A percentile compares a stretch with the other conserved stretches of the same genome.
Conservation (phyloP, 495 filamentous ascomycete genomes). For the Stereocaulon alpinum region DNA sequence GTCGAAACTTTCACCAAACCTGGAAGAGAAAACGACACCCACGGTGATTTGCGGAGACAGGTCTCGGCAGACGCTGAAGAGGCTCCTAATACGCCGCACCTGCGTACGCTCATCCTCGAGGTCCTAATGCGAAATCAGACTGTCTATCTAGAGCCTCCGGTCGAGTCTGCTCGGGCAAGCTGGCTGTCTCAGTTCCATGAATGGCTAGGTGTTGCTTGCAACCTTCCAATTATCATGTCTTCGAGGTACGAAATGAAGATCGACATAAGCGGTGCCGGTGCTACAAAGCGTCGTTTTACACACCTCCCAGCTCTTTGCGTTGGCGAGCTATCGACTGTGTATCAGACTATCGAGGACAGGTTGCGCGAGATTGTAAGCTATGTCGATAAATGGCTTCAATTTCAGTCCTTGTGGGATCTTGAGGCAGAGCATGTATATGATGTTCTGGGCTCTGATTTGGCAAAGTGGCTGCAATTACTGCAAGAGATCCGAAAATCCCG, state of each 20-base stretch:
- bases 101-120: conserved; percentile 62
- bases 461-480: conserved; percentile 85
- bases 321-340: conserved; percentile 64
- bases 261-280: conserved; percentile 47
- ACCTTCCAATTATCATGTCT: conserved; percentile 83
- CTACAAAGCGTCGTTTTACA: conserved; percentile 65
- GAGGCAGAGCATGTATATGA: conserved; percentile 92
- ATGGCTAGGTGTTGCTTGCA: conserved; percentile 88
- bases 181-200: conserved; percentile 89
- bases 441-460: conserved; percentile 78
- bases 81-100: conserved; percentile 45
- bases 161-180: conserved; percentile 82
- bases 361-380: conserved; percentile 66
- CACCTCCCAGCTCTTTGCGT: conserved; percentile 76
- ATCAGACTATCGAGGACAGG: conserved; percentile 68
- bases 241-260: conserved; percentile 87
- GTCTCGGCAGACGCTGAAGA: conserved; percentile 33
- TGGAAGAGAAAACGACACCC: conserved; percentile 36
- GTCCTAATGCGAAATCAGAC: conserved; percentile 94
- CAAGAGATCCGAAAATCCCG: conserved; percentile 91
- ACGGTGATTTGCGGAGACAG: conserved; percentile 31
- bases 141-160: conserved; percentile 86
- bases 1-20: conserved; percentile 65
- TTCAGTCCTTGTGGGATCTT: conserved; percentile 97
- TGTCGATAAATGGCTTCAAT: conserved; percentile 95